Evolutionary conservation across 306 rosid genomes (phyloP).

Genomic region (Sesbania bispinosa): DNA sequence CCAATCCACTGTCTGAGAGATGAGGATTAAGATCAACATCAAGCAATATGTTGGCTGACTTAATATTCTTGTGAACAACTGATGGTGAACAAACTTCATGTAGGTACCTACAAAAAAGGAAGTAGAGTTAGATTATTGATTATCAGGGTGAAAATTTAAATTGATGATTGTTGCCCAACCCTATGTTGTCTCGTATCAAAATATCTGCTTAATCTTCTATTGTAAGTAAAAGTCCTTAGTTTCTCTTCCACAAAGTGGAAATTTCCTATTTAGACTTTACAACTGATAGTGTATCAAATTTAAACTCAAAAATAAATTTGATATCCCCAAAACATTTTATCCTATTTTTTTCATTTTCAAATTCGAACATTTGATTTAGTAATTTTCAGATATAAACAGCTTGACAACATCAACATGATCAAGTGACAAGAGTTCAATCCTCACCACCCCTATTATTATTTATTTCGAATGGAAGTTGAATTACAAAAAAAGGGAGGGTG

Average conservation of each 20-base stretch:
- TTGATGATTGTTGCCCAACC: slow-evolving; percentile 4
- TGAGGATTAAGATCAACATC: slow-evolving; percentile 92
- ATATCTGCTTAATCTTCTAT: background rate
- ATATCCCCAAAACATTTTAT: background rate
- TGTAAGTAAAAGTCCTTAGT: background rate
- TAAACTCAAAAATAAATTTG: background rate
- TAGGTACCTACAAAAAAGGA: slow-evolving; percentile 60
- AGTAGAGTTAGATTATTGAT: slow-evolving; percentile 21
- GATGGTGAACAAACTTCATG: slow-evolving; percentile 99
- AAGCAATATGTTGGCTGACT: slow-evolving; percentile 83
- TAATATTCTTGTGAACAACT: slow-evolving; percentile 79
- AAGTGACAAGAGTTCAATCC: background rate
- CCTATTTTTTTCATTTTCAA: background rate
- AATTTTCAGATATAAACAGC: background rate
- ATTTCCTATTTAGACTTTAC: background rate
- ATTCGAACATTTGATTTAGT: background rate
- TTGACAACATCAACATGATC: background rate
- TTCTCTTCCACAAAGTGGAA: background rate
- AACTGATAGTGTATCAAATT: background rate
- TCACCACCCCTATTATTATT: background rate
- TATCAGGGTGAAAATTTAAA: background rate
- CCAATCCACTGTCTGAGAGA: slow-evolving; percentile 81
- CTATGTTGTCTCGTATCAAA: background rate
- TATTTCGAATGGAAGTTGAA: background rate
- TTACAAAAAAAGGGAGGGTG: background rate